Evolutionary conservation across 2,329 filamentous ascomycete species (phyloP), one percentile per base, ranked within the genome.

Genomic region (Simplicillium sp.): DNA sequence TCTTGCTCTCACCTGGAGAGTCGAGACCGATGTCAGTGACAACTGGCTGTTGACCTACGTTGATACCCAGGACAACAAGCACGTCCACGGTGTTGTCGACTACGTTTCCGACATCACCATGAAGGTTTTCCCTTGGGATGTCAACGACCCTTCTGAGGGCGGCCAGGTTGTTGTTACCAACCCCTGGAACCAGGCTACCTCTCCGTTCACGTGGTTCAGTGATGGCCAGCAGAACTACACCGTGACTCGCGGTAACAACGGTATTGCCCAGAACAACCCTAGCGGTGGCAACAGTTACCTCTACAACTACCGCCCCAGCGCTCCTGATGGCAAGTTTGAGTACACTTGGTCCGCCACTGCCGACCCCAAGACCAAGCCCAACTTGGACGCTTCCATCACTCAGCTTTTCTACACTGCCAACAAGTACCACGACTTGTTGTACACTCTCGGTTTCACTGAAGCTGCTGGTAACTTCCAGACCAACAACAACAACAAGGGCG

Each of bases 341-440:
- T 74, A 69, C 48, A 48, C 56, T n/a, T 73, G 63, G 52, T 55
- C 57, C 13, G 48, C 56, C 2, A 50, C 46, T 36, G 53, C 61
- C 2, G 47, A 62, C 29, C 64, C 64, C 1, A 50, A 51, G 14
- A 46, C 46, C 2, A 50, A 51, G 14, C 47, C 46, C 2, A 80
- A 79, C 53, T 56, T 60, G 4, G 68, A 78, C 36, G 73, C 73
- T 2, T 75, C 75, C 0, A 60, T 75, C 39, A 68, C 72, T 0
- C 76, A 80, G 56, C 65, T 79, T 5, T 80, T 77, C 59, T 80
- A 80, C 61, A 77, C 73, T 0, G 62, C 67, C 29, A 79, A 80
- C 61, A 64, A 61, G 29, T 79, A 73, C 56, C 76, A 80, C 49
- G 77, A 80, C 42, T 53, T 80, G 0, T 63, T 80, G 9, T 71